phyloP scores from a whole-genome alignment of 202 grass and related monocot species.

The Elaeis oleifera region DNA sequence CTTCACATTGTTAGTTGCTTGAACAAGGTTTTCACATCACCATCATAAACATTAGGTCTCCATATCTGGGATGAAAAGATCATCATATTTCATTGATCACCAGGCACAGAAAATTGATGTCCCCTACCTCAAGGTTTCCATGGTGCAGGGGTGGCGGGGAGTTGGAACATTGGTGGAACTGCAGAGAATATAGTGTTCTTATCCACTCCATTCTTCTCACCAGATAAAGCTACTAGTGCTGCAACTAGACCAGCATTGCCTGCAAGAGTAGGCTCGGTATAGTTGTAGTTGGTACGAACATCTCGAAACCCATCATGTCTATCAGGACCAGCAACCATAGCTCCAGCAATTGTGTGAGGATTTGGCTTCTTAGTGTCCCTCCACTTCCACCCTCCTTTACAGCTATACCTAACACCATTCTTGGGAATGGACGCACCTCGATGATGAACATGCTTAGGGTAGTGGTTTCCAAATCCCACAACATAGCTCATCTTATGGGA shows the following conservation, averaged over 20 bases:
- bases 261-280: conserved; percentile 12
- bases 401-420: conserved; percentile 6
- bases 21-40: too few species aligned
- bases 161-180: conserved; percentile 13
- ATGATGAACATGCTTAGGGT: conserved; percentile 16
- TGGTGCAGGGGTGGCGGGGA: conserved; percentile 11
- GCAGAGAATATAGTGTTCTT: conserved; percentile 22
- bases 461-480: conserved; percentile 9
- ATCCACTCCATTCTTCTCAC: conserved; percentile 4
- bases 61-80: background rate
- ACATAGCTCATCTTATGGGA: conserved; percentile 12
- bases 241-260: conserved; percentile 20
- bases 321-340: conserved; percentile 18
- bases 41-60: background rate
- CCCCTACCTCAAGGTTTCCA: conserved; percentile 8
- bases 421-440: conserved; percentile 16
- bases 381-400: conserved; percentile 22
- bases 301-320: conserved; percentile 8
- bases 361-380: conserved; percentile 14
- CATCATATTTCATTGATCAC: background rate
- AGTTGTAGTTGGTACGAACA: conserved; percentile 13
- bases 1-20: too few species aligned
- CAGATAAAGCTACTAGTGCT: conserved; percentile 8
- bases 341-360: background rate
- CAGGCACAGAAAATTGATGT: too few species aligned